Percentiles rank a stretch among this genome's conserved stretches.
Conservation (phyloP, 2,329 filamentous ascomycete species). For the Neofusicoccum sp. region DNA sequence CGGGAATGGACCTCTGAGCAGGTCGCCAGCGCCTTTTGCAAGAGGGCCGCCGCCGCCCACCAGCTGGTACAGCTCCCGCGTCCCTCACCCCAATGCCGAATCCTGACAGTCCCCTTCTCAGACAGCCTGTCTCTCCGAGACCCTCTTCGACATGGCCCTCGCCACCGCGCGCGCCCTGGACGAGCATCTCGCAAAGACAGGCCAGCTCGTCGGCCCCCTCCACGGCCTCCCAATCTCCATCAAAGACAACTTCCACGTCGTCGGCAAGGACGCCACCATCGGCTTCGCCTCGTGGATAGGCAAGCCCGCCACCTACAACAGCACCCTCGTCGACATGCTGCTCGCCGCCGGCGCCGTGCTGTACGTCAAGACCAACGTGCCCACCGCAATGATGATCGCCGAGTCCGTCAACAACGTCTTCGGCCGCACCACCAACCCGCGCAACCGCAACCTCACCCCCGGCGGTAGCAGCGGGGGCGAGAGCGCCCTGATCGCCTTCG, state of each 20-base stretch:
- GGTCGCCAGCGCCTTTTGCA: slow-evolving; percentile 55
- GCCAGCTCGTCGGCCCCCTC: slow-evolving; percentile 58
- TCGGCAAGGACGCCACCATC: slow-evolving; percentile 59
- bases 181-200: slow-evolving; percentile 46
- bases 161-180: slow-evolving; percentile 53
- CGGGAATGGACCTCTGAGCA: slow-evolving; percentile 51
- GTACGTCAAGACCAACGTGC: slow-evolving; percentile 70
- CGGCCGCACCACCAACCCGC: slow-evolving; percentile 62
- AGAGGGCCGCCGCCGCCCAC: slow-evolving; percentile 54
- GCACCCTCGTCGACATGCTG: slow-evolving; percentile 58
- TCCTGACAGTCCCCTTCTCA: slow-evolving; percentile 24
- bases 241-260: slow-evolving; percentile 69
- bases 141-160: slow-evolving; percentile 55
- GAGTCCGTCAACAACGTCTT: slow-evolving; percentile 66
- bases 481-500: slow-evolving; percentile 59
- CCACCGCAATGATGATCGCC: slow-evolving; percentile 68
- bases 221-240: slow-evolving; percentile 67
- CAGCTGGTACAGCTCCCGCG: slow-evolving; percentile 44
- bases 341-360: slow-evolving; percentile 61
- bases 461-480: slow-evolving; percentile 69
- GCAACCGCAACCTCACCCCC: slow-evolving; percentile 57
- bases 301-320: slow-evolving; percentile 56
- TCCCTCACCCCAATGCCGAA: not conserved
- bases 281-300: slow-evolving; percentile 64
- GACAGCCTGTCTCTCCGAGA: slow-evolving; percentile 61